phyloP scores from a whole-genome alignment of 192 early-diverging fungal genomes.

The Lunasporangiospora selenospora region DNA sequence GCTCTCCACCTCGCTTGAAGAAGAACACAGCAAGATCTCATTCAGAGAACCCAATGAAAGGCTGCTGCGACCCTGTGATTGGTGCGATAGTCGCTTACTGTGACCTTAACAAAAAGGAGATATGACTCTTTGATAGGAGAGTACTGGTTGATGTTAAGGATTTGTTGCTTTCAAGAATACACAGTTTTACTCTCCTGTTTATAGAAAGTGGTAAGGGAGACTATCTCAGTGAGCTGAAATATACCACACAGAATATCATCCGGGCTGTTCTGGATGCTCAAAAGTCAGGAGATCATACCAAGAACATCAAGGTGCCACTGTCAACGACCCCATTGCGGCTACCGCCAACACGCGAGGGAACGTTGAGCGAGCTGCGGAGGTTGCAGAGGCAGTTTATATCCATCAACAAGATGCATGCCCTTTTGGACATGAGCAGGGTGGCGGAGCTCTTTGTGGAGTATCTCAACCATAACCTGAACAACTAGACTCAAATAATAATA shows the following conservation, averaged over 20 bases:
- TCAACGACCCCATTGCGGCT: slow-evolving; percentile 40
- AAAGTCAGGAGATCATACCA: slow-evolving; percentile 55
- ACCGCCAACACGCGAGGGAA: slow-evolving; percentile 77
- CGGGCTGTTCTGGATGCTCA: slow-evolving; percentile 80
- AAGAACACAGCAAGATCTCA: slow-evolving; percentile 6
- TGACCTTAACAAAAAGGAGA: too few relatives aligned
- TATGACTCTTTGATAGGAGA: too few relatives aligned
- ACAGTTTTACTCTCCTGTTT: too few relatives aligned
- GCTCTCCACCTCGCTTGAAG: background rate
- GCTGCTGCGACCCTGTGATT: slow-evolving; percentile 15
- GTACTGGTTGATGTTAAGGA: too few relatives aligned
- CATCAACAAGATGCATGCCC: slow-evolving; percentile 88
- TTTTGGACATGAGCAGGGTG: slow-evolving; percentile 73
- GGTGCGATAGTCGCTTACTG: too few relatives aligned
- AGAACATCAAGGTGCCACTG: slow-evolving; percentile 40
- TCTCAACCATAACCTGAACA: slow-evolving; percentile 83
- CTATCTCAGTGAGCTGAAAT: slow-evolving; percentile 91
- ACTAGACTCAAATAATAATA: too few relatives aligned
- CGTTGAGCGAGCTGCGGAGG: slow-evolving; percentile 82
- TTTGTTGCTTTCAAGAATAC: too few relatives aligned
- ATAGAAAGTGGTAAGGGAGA: slow-evolving; percentile 86
- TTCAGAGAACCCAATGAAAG: slow-evolving; percentile 17
- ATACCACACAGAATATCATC: slow-evolving; percentile 79
- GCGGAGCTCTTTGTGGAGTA: slow-evolving; percentile 92
- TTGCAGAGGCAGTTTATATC: slow-evolving; percentile 83